Evolutionary conservation across 164 flowering plant genomes (phyloP), one percentile per base, ranked within the genome.

Genomic region (Taxillus chinensis): DNA sequence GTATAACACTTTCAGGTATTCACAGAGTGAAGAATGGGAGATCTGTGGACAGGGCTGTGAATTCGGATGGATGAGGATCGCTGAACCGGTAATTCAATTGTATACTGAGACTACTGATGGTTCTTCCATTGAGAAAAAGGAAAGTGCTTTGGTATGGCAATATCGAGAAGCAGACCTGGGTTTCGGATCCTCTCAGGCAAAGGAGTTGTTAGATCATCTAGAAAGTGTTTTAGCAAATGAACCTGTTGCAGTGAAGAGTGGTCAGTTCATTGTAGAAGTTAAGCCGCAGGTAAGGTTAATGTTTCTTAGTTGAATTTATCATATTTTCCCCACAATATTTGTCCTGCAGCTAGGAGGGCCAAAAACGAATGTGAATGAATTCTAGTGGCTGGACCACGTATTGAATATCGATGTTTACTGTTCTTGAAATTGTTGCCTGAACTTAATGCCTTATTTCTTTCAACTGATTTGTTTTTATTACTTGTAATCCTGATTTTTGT

Each of bases 91-190:
- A 14, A 86, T 86, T 87, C 74, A 78, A 43, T 67, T 75, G 52
- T 86, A 86, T 63, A 84, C 86, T 39, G 92, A 86, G 64, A 64
- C 92, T 14, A 86, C 92, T 41, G 89, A 86, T 73, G 92, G 92
- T 46, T 86, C 92, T 27, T 69, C 60, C 14, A 82, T 86, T 63
- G 92, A 86, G 62, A 64, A 63, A 55, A 86, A 86, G 70, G 92
- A 84, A 73, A 86, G 87, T 77, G 92, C 86, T 38, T 65, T 86
- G 72, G 92, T 86, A 39, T 86, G 92, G 92, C 89, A 84, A 50
- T 82, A 82, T 61, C 75, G 69, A 60, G 87, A 84, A 74, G 92
- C 89, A 46, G 92, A 82, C 68, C 80, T 80, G 3, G 89, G 76
- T 55, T 86, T 86, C 56, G 92, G 87, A 14, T 81, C 87, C 41